Base-by-base conservation (phyloP, 345 rosid species). In the Populus alba region DNA sequence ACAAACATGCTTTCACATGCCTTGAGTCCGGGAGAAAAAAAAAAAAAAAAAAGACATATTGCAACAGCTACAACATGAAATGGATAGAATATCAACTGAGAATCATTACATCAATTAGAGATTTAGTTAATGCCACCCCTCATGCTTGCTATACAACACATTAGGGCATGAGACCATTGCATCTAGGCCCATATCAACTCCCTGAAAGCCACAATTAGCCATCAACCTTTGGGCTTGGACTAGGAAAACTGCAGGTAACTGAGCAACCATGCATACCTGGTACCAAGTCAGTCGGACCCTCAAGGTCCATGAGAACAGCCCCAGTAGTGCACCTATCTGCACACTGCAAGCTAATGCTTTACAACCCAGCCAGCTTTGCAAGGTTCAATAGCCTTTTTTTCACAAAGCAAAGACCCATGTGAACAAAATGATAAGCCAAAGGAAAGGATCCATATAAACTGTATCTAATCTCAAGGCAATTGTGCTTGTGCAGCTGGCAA, bases 1-100 rank as follows among this genome's bases (percentile, higher is more conserved):
- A n/a, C 35, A 72, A 59, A n/a, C 68, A 78, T 31, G 29, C 80
- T 69, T 35, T 15, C 31, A 68, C 29, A 70, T 33, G 27, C 43
- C 47, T 55, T 39, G 23, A 23, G 5, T 57, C 20, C 27, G 27
- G 27, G 27, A 27, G 12, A 33, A 29, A 22, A 67, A 70, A 22
- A 61, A 27, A 25, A 66, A 72, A 67, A 37, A 25, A 66, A 72
- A 67, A 7, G 25, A 43, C 5, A 72, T 38, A 38, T 7, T 16
- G 33, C 5, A 6, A 71, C 37, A 31, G 51, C 55, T 43, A 39
- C 37, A 67, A 33, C 9, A 23, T 22, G 51, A 43, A 12, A 41
- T 73, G 62, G 66, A 75, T 39, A 45, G 39, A 45, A 43, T 45
- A 70, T 23, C 25, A 74, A 45, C 55, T 13, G 20, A 27, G 7